A percentile compares a stretch with the other conserved stretches of the same genome.
Conservation (phyloP, 768 basidiomycete genomes). For the Tulasnella sp. region DNA sequence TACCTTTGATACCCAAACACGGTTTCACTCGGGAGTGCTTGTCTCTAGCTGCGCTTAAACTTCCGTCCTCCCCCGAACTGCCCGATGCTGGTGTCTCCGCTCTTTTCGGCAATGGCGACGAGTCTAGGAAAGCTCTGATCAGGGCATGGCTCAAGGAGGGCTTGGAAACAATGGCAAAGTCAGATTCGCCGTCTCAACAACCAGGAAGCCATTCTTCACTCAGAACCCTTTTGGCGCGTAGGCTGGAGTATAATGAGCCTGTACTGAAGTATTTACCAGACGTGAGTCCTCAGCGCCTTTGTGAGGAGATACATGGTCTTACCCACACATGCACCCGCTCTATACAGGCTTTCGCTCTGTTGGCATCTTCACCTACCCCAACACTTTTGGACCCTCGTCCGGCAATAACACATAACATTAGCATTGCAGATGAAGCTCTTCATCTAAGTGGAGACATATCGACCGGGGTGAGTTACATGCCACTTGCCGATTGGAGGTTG, state of each 20-base stretch:
- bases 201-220: slow-evolving; percentile 24
- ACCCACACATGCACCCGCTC: not conserved
- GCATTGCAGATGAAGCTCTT: slow-evolving; percentile 61
- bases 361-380: slow-evolving; percentile 40
- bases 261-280: slow-evolving; percentile 54
- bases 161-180: slow-evolving; percentile 34
- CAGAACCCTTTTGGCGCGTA: slow-evolving; percentile 39
- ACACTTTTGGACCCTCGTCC: slow-evolving; percentile 47
- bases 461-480: slow-evolving; percentile 37
- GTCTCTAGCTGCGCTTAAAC: slow-evolving; percentile 45
- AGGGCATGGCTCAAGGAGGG: slow-evolving; percentile 66
- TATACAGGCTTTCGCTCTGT: slow-evolving; percentile 56
- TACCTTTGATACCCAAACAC: slow-evolving; percentile 49
- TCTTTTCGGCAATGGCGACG: slow-evolving; percentile 57
- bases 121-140: slow-evolving; percentile 50
- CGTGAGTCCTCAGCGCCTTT: slow-evolving; percentile 29
- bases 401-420: slow-evolving; percentile 44
- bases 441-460: slow-evolving; percentile 40
- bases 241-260: slow-evolving; percentile 54
- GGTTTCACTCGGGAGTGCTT: slow-evolving; percentile 67
- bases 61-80: slow-evolving; percentile 41
- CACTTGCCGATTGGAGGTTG: not conserved
- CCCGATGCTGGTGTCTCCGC: slow-evolving; percentile 57
- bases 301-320: not conserved
- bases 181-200: not conserved